Evolutionary conservation across 441 rosid genomes (phyloP).

Genomic region (Theobroma grandiflorum): DNA sequence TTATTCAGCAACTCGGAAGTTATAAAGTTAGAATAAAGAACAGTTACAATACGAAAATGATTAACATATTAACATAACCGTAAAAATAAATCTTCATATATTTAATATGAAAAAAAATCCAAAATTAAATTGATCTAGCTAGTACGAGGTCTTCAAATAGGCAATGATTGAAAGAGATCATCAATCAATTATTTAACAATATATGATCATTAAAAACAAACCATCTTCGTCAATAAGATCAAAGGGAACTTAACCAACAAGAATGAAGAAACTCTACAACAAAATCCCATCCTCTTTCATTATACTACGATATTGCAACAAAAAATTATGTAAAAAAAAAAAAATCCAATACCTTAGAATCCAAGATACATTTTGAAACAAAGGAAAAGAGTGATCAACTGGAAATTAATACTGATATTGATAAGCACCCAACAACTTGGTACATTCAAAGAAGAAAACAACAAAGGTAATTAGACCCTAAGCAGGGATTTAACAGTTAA

Average conservation of each 20-base stretch:
- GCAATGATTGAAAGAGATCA: background rate
- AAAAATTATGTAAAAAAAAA: background rate
- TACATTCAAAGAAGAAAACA: background rate
- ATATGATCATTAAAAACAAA: background rate
- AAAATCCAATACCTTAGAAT: background rate
- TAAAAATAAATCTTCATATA: too few relatives aligned
- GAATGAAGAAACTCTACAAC: background rate
- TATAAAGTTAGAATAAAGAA: too few relatives aligned
- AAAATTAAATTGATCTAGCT: background rate
- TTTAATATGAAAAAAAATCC: background rate
- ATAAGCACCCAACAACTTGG: background rate
- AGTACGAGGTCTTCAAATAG: background rate
- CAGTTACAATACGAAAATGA: too few relatives aligned
- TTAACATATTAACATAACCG: too few relatives aligned
- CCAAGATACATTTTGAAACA: background rate
- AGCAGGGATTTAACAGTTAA: background rate
- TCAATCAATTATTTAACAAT: background rate
- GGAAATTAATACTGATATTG: background rate
- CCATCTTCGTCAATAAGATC: background rate
- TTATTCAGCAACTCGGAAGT: too few relatives aligned
- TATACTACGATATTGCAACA: background rate
- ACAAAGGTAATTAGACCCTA: background rate
- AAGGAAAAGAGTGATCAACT: background rate
- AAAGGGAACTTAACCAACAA: background rate
- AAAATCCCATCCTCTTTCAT: too few relatives aligned